Percentiles rank a stretch among this genome's conserved stretches.
phyloP scores from a whole-genome alignment of 2,329 filamentous ascomycete genomes.

The Rutstroemia sp. region DNA sequence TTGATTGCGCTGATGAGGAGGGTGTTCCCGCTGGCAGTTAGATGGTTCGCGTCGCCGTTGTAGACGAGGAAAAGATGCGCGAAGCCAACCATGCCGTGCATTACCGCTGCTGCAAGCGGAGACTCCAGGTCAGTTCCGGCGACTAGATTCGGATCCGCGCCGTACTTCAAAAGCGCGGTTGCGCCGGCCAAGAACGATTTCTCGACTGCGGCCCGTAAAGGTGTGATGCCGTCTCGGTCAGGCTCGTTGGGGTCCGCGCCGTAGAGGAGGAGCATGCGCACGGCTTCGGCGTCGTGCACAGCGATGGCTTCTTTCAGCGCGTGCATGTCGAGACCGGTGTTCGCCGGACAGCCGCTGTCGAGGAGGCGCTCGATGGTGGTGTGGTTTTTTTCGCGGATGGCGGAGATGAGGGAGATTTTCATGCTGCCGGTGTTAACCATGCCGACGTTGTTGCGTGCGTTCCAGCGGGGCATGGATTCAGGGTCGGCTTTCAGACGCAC shows the following conservation, averaged over 20 bases:
- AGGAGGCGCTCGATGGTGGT: constrained; percentile 50
- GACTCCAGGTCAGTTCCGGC: constrained; percentile 45
- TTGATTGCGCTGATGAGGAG: constrained; percentile 53
- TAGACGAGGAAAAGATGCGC: constrained; percentile 54
- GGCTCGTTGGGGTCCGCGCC: constrained; percentile 48
- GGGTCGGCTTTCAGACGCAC: constrained; percentile 45
- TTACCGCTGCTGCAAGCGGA: constrained; percentile 44
- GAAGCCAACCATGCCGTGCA: constrained; percentile 47
- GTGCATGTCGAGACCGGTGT: constrained; percentile 39
- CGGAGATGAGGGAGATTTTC: constrained; percentile 42
- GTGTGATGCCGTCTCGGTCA: constrained; percentile 42
- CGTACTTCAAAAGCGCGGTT: constrained; percentile 55
- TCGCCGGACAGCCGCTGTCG: constrained; percentile 47
- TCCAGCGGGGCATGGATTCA: constrained; percentile 43
- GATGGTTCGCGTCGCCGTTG: constrained; percentile 48
- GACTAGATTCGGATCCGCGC: constrained; percentile 48
- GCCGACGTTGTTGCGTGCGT: constrained; percentile 38
- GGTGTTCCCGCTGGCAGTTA: constrained; percentile 51
- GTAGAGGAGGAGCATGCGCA: constrained; percentile 49
- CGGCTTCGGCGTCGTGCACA: constrained; percentile 43
- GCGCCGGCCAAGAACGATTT: constrained; percentile 49
- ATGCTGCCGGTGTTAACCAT: constrained; percentile 36
- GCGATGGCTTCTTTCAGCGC: constrained; percentile 47
- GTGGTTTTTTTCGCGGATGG: constrained; percentile 50
- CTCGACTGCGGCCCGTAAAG: constrained; percentile 44